Conservation (phyloP, 129 eudicot species). For the Chrysanthemum lavandulifolium region DNA sequence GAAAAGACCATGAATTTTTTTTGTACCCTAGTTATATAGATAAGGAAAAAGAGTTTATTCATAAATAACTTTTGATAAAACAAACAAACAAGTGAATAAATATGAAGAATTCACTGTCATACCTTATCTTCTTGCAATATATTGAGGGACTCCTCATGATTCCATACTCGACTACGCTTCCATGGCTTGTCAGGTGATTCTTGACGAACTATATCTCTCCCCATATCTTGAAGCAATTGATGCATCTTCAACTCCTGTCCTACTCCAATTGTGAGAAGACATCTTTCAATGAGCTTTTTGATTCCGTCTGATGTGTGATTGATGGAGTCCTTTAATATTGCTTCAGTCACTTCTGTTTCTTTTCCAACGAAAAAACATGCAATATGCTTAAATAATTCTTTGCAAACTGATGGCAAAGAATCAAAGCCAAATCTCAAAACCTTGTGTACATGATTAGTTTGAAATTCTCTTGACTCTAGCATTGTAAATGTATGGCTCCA, state of each 20-base stretch:
- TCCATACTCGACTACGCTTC: constrained; percentile 25
- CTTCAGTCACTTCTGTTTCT: not conserved
- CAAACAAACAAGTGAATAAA: not conserved
- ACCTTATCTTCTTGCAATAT: constrained; percentile 25
- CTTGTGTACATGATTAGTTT: not conserved
- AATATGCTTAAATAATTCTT: constrained; percentile 23
- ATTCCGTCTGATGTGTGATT: constrained; percentile 17
- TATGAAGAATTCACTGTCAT: not conserved
- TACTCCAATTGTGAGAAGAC: constrained; percentile 10
- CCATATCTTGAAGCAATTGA: constrained; percentile 26
- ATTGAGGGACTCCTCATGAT: constrained; percentile 9
- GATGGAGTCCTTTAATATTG: constrained; percentile 16
- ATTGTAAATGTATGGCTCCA: not conserved
- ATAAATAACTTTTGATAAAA: no score
- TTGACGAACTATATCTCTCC: constrained; percentile 21
- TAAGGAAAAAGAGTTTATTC: not conserved
- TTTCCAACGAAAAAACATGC: constrained; percentile 32
- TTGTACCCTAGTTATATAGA: constrained; percentile 11
- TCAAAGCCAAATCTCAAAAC: not conserved
- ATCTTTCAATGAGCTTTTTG: constrained; percentile 20
- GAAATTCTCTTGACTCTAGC: not conserved
- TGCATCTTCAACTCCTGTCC: constrained; percentile 23
- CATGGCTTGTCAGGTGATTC: constrained; percentile 33
- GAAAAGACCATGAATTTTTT: constrained; percentile 10
- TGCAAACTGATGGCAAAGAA: constrained; percentile 10